These are phyloP conservation scores for Aspergillus heteromorphus DNA, from an alignment of 495 filamentous ascomycete genomes.

Conservation along the genomic window DNA sequence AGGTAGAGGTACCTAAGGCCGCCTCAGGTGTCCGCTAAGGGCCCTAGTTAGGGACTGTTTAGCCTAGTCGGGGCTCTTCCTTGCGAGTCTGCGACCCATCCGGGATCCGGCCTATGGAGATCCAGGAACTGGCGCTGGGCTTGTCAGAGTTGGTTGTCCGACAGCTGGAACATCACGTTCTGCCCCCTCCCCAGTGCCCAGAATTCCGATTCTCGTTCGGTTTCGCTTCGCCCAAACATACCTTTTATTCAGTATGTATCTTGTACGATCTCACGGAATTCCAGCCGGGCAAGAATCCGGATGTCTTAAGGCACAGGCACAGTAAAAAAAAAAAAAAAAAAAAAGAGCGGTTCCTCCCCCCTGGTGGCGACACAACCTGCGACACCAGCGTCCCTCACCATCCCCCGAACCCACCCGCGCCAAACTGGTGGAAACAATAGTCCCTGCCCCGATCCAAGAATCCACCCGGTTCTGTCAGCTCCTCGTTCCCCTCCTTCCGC, in stretches of 20 bases:
- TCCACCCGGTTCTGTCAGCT: slow-evolving; percentile 6
- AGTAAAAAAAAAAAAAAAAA: no score
- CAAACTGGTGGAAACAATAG: slow-evolving; percentile 21
- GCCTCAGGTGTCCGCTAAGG: not conserved
- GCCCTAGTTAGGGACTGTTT: no score
- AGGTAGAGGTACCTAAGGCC: no score
- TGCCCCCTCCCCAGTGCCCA: not conserved
- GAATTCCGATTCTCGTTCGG: not conserved
- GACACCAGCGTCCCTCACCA: slow-evolving; percentile 15
- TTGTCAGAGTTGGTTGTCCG: no score
- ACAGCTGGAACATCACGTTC: slow-evolving; percentile 1
- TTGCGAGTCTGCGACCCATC: slow-evolving; percentile 6
- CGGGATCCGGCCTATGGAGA: slow-evolving; percentile 14
- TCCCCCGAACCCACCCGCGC: slow-evolving; percentile 12
- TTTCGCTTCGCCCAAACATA: not conserved
- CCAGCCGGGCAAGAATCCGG: no score
- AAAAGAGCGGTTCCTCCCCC: not conserved
- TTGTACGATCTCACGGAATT: no score
- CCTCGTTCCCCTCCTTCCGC: not conserved
- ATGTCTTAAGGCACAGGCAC: not conserved
- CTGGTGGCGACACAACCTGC: slow-evolving; percentile 12
- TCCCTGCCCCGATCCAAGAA: slow-evolving; percentile 11
- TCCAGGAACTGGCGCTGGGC: slow-evolving; percentile 11
- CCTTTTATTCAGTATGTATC: no score
- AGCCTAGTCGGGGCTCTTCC: slow-evolving; percentile 14